Evolutionary conservation across 73 alveolate species (phyloP), one percentile per base, ranked within the genome.

Genomic region (Paramecium bursaria): DNA sequence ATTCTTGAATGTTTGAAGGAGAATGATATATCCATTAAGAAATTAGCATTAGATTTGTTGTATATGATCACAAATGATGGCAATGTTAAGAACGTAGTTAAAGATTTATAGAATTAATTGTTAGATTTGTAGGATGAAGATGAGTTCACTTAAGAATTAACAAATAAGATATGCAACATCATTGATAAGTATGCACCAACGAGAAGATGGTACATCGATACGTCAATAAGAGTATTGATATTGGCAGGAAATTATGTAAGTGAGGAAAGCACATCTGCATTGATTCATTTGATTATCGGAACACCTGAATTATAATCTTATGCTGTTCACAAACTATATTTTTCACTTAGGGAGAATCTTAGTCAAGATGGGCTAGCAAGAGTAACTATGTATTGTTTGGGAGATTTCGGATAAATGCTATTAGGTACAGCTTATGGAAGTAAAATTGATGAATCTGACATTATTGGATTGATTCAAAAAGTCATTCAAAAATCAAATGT

Each of bases 191-290:
- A 79, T 46, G 75, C 89, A 13, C 89, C 89, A 11, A 49, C 75
- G 4, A 61, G 89, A 42, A 79, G 89, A 79, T 79, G 89, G 89
- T 79, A 79, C 42, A 50, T 79, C 11, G 89, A 79, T 54, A 79
- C 85, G 3, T 39, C 54, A 14, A 79, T 79, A 39, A 79, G 54
- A 53, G 74, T 79, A 3, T 23, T 79, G 4, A 79, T 73, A 3
- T 35, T 79, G 22, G 89, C 89, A 3, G 89, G 89, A 19, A 79
- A 79, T 42, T 79, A 79, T 27, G 76, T 79, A 39, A 57, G 46
- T 9, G 89, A 79, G 27, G 89, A 79, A 7, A 39, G 74, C 30
- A 54, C 77, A 2, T 53, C 75, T 29, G 31, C 75, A 11, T 53
- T 79, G 55, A 79, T 79, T 3, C 89, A 79, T 49, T 42, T 79